A percentile compares a stretch with the other conserved stretches of the same genome.
Conservation (phyloP, 2,329 filamentous ascomycete species). For the Penicillium janthinellum region DNA sequence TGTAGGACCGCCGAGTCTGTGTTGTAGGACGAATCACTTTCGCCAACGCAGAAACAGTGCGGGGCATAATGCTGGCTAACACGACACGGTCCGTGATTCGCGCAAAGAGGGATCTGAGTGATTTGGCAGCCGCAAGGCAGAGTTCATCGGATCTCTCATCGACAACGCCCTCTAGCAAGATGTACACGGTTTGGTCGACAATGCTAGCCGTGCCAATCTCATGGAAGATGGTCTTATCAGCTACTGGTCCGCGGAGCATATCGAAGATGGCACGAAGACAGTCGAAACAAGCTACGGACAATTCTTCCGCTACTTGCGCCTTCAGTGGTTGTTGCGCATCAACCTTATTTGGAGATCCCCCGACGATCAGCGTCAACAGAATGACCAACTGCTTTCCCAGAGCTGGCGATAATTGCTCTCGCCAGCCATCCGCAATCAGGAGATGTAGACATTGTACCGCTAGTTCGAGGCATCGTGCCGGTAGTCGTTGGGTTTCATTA, state of each 20-base stretch:
- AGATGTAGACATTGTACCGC: slow-evolving; percentile 73
- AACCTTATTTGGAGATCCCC: slow-evolving; percentile 64
- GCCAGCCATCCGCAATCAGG: slow-evolving; percentile 79
- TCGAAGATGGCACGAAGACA: slow-evolving; percentile 69
- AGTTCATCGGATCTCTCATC: slow-evolving; percentile 67
- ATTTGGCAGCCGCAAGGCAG: slow-evolving; percentile 68
- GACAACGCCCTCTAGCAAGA: slow-evolving; percentile 73
- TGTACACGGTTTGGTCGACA: slow-evolving; percentile 78
- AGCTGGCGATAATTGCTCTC: slow-evolving; percentile 66
- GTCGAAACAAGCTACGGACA: slow-evolving; percentile 68
- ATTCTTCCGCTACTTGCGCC: slow-evolving; percentile 64
- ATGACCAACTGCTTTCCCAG: slow-evolving; percentile 84
- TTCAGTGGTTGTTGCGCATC: slow-evolving; percentile 31
- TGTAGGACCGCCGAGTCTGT: slow-evolving; percentile 61
- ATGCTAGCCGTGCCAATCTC: slow-evolving; percentile 68
- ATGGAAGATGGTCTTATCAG: slow-evolving; percentile 48
- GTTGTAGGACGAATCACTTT: slow-evolving; percentile 72
- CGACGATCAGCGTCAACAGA: slow-evolving; percentile 77
- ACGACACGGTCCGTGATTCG: slow-evolving; percentile 72
- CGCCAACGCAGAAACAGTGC: slow-evolving; percentile 78
- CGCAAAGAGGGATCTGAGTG: slow-evolving; percentile 63
- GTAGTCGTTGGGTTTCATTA: slow-evolving; percentile 70
- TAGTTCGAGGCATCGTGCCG: slow-evolving; percentile 70
- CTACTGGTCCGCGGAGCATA: slow-evolving; percentile 54
- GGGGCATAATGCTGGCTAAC: slow-evolving; percentile 82